Conservation (phyloP, 805 yeast genomes). For the Ogataea saltuana region DNA sequence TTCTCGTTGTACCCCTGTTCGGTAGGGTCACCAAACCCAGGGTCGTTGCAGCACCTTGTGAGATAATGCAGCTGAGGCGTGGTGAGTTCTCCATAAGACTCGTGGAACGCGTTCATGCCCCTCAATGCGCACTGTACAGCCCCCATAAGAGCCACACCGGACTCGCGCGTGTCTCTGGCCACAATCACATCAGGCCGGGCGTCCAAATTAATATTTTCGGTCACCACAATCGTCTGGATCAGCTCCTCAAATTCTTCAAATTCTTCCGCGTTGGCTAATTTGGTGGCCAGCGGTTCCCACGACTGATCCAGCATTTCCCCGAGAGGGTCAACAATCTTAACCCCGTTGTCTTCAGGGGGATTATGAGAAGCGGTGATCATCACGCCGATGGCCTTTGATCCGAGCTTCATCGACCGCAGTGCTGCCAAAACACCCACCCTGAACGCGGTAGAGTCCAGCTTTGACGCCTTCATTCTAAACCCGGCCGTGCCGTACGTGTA, state of each 20-base stretch:
- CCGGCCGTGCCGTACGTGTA: slow-evolving; percentile 97
- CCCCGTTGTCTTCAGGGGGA: slow-evolving; percentile 90
- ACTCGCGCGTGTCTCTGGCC: slow-evolving; percentile 87
- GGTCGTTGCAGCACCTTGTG: slow-evolving; percentile 71
- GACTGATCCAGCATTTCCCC: slow-evolving; percentile 83
- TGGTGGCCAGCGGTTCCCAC: slow-evolving; percentile 86
- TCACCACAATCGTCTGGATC: slow-evolving; percentile 40
- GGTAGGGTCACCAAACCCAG: slow-evolving; percentile 56
- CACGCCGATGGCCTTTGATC: slow-evolving; percentile 79
- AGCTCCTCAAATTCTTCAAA: slow-evolving; percentile 44
- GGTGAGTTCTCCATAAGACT: slow-evolving; percentile 71
- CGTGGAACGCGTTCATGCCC: slow-evolving; percentile 45
- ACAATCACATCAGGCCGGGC: slow-evolving; percentile 52
- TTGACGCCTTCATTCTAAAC: slow-evolving; percentile 71
- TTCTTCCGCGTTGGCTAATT: slow-evolving; percentile 67
- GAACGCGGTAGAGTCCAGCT: slow-evolving; percentile 78
- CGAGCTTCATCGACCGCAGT: slow-evolving; percentile 70
- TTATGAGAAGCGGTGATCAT: slow-evolving; percentile 97
- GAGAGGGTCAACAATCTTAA: slow-evolving; percentile 88
- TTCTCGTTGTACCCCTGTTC: slow-evolving; percentile 73
- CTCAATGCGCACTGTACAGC: slow-evolving; percentile 64
- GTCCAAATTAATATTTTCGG: slow-evolving; percentile 47
- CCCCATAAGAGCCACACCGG: slow-evolving; percentile 65
- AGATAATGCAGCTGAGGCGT: slow-evolving; percentile 95
- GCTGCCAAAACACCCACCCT: slow-evolving; percentile 82